Base-by-base conservation (phyloP, 148 eudicot genomes). In the Silene conica region DNA sequence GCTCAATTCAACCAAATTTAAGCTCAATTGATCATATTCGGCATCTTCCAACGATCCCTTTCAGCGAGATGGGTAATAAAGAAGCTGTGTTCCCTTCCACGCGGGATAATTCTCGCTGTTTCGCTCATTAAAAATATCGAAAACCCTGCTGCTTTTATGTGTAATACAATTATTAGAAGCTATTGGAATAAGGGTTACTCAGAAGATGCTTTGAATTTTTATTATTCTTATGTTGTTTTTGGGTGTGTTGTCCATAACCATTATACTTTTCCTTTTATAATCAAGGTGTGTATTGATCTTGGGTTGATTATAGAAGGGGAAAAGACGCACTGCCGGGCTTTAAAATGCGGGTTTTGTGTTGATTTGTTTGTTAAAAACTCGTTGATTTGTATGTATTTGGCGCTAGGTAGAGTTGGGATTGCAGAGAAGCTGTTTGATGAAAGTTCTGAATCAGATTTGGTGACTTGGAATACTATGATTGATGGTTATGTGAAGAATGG, bases 401-500 rank as follows among this genome's bases (percentile, higher is more conserved):
- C 81, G 63, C 78, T 77, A 58, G 75, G 84, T 74, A 79, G 79
- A 41, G 55, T 88, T 56, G 0, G 19, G 77, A 81, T 79, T 79
- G 92, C 89, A 26, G 45, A 78, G 72, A 73, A 69, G 72, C 78
- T 86, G 86, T 86, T 86, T 81, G 92, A 74, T 80, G 62, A 72
- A 74, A 76, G 77, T 61, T 66, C 69, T 73, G 77, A 69, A 4
- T 83, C 74, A 10, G 92, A 88, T 82, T 57, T 85, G 80, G 88
- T 85, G 58, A 80, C 82, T 55, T 84, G 87, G 88, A 88, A 88
- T 76, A 75, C 82, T 9, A 86, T 88, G 87, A 80, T 88, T 76
- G 85, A 83, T 77, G 88, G 89, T 74, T 86, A 80, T 64, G 87
- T 83, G 76, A 83, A 83, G 80, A 85, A 85, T 55, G 85, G 88